These are phyloP conservation scores for Gastrolobium bilobum DNA, from an alignment of 306 rosid genomes.

Conservation along the genomic window DNA sequence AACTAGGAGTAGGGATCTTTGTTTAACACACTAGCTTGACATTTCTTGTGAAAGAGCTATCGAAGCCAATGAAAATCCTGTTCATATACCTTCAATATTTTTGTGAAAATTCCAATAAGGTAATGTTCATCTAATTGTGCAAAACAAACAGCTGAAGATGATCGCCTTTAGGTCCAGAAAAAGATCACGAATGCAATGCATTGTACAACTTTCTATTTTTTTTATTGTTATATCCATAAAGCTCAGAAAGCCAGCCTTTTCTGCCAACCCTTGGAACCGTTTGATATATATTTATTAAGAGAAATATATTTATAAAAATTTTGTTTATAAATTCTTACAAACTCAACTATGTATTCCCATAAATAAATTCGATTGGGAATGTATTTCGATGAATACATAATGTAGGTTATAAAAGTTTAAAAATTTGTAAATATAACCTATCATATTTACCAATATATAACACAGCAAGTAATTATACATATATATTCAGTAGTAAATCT, in stretches of 20 bases:
- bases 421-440: too few species aligned
- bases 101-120: slow-evolving; percentile 24
- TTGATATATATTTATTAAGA: not conserved
- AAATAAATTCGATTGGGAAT: too few species aligned
- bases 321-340: too few species aligned
- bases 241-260: slow-evolving; percentile 34
- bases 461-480: slow-evolving; percentile 9
- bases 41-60: not conserved
- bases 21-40: not conserved
- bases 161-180: not conserved
- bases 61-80: not conserved
- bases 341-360: too few species aligned
- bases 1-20: slow-evolving; percentile 4
- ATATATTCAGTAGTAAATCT: slow-evolving; percentile 9
- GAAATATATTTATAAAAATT: too few species aligned
- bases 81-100: slow-evolving; percentile 7
- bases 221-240: slow-evolving; percentile 27
- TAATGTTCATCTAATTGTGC: slow-evolving; percentile 15
- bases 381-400: too few species aligned
- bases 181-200: not conserved
- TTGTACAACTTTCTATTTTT: slow-evolving; percentile 35
- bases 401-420: too few species aligned
- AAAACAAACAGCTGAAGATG: slow-evolving; percentile 46
- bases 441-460: not conserved
- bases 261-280: not conserved